Base-by-base conservation (phyloP, 169 alveolate genomes). In the Babesia gibsoni region DNA sequence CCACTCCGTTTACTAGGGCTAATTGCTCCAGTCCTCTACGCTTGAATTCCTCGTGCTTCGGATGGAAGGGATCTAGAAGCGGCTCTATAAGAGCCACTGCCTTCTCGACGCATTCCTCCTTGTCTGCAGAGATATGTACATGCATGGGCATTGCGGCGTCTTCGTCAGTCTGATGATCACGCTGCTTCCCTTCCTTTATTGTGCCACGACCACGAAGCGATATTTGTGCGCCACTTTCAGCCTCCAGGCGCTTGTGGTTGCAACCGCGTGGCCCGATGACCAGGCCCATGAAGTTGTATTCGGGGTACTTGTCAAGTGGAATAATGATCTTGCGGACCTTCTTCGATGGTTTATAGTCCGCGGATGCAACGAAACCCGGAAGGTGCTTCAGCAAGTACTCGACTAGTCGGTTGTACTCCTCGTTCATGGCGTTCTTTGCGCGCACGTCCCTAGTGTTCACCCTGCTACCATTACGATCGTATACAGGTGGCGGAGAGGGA, bases 241-340 rank as follows among this genome's bases (percentile, higher is more conserved):
- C 94, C 77, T 93, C 96, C 42, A 93, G 83, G 20, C 97, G 66
- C 33, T 92, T 91, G 91, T 95, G 98, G 69, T 95, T 93, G 70
- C 96, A 93, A 16, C 98, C 98, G 50, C 98, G 83, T 7, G 98
- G 98, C 2, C 98, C 98, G 46, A 95, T 92, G 64, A 95, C 93
- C 61, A 95, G 86, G 1, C 97, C 97, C 94, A 95, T 94, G 86
- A 94, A 95, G 83, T 94, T 94, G 80, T 92, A 91, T 53, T 94
- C 96, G 3, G 97, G 97, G 66, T 93, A 93, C 87, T 90, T 90
- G 58, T 90, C 95, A 43, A 90, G 77, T 20, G 97, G 97, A 23
- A 93, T 92, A 63, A 89, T 89, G 30, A 94, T 90, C 52, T 89
- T 83, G 41, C 94, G 67, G 12, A 89, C 73, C 59, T 91, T 90